A percentile compares a stretch with the other conserved stretches of the same genome.
These are phyloP conservation scores for Talaromyces nanjingensis DNA, from an alignment of 495 filamentous ascomycete genomes.

Conservation along the genomic window DNA sequence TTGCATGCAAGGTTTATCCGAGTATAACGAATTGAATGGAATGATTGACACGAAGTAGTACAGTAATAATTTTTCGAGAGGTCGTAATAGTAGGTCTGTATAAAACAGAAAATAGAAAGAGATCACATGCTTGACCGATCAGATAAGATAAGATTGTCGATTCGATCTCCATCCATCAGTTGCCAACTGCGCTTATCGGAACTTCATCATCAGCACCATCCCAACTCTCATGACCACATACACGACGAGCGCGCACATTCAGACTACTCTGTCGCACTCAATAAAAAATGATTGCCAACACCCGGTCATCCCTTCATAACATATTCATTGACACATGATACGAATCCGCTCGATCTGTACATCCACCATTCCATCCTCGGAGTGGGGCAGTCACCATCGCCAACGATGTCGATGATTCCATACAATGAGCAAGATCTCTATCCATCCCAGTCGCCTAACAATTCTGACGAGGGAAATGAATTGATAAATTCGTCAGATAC, in stretches of 20 bases:
- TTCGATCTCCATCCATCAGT: background rate
- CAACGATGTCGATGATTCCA: slow-evolving; percentile 3
- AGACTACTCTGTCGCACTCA: background rate
- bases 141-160: background rate
- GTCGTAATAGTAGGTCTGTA: background rate
- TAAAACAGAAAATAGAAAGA: background rate
- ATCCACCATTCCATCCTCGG: background rate
- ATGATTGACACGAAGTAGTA: background rate
- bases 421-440: background rate
- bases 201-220: background rate
- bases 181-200: background rate
- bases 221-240: background rate
- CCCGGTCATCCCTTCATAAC: background rate
- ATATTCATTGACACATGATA: background rate
- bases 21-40: background rate
- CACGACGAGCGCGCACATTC: background rate
- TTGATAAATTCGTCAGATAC: background rate
- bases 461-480: background rate
- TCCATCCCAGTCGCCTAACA: background rate
- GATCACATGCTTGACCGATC: background rate
- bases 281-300: background rate
- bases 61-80: background rate
- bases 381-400: background rate
- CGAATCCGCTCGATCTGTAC: background rate
- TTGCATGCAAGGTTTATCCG: background rate